Evolutionary conservation across 805 yeast genomes (phyloP).

Genomic region (Lipomyces yamadae): DNA sequence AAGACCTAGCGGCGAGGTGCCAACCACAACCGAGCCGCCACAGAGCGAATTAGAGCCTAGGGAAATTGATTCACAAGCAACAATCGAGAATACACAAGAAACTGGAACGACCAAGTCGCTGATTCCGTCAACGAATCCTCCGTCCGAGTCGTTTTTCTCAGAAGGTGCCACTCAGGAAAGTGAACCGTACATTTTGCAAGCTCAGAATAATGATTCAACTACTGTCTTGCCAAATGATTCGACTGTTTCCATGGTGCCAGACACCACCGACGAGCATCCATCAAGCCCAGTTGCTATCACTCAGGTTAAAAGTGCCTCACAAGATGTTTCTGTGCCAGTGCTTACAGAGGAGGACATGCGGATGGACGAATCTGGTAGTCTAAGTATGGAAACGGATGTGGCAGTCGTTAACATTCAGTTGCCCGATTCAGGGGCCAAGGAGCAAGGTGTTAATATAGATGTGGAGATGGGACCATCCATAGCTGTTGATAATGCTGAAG

Average conservation of each 20-base stretch:
- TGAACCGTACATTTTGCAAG: constrained; percentile 6
- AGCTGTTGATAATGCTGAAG: neutral
- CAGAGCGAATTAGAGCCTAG: neutral
- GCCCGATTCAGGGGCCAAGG: neutral
- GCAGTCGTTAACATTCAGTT: neutral
- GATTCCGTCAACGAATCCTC: neutral
- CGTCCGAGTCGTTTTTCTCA: neutral
- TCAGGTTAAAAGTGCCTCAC: neutral
- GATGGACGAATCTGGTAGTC: neutral
- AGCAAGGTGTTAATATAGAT: neutral
- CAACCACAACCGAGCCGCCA: neutral
- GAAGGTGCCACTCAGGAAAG: neutral
- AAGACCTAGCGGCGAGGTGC: neutral
- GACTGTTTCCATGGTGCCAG: constrained; percentile 19
- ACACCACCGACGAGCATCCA: neutral
- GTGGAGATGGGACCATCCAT: neutral
- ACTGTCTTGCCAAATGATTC: constrained; percentile 24
- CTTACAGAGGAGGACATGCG: constrained; percentile 4
- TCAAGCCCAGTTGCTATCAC: neutral
- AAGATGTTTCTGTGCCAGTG: neutral
- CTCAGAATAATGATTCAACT: constrained; percentile 14
- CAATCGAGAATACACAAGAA: constrained; percentile 4
- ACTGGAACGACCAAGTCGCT: neutral
- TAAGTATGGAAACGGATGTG: neutral
- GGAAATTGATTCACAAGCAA: constrained; percentile 2